A percentile compares a stretch with the other conserved stretches of the same genome.
Evolutionary conservation across 2,329 filamentous ascomycete species (phyloP).

Genomic region (Sclerotinia borealis): DNA sequence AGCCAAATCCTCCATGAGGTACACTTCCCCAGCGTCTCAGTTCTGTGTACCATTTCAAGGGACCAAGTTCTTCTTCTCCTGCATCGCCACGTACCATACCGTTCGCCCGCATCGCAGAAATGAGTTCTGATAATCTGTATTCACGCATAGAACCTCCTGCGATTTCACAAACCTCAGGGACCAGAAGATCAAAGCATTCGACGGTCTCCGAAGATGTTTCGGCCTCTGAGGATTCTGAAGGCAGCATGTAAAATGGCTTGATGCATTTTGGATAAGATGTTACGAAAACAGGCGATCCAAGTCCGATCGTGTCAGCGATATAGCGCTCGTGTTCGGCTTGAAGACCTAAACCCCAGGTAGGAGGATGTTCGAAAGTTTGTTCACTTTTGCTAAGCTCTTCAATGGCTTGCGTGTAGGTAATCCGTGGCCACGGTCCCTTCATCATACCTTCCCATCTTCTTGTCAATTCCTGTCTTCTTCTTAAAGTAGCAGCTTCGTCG

Average conservation of each 20-base stretch:
- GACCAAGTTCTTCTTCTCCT: slow-evolving; percentile 35
- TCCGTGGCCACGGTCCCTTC: slow-evolving; percentile 60
- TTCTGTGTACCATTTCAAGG: slow-evolving; percentile 64
- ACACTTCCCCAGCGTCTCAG: slow-evolving; percentile 63
- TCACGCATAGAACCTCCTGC: slow-evolving; percentile 67
- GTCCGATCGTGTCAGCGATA: slow-evolving; percentile 59
- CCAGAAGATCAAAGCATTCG: slow-evolving; percentile 66
- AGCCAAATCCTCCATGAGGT: slow-evolving; percentile 65
- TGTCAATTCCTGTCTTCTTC: slow-evolving; percentile 42
- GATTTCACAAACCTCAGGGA: slow-evolving; percentile 63
- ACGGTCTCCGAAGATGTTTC: slow-evolving; percentile 41
- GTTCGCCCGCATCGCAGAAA: slow-evolving; percentile 53
- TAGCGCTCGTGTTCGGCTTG: slow-evolving; percentile 92
- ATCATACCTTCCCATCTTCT: slow-evolving; percentile 68
- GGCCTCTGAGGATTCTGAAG: slow-evolving; percentile 35
- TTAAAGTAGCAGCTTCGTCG: background rate
- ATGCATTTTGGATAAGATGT: slow-evolving; percentile 84
- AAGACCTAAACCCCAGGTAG: slow-evolving; percentile 67
- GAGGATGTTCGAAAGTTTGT: slow-evolving; percentile 58
- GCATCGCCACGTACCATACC: slow-evolving; percentile 40
- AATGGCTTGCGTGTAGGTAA: slow-evolving; percentile 79
- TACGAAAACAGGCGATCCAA: slow-evolving; percentile 68
- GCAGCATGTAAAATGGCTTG: slow-evolving; percentile 89
- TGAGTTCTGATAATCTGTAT: slow-evolving; percentile 51
- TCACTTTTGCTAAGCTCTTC: slow-evolving; percentile 55